These are phyloP conservation scores for Saccharomyces hybrid DNA, from an alignment of 1,139 yeast species.

Conservation along the genomic window DNA sequence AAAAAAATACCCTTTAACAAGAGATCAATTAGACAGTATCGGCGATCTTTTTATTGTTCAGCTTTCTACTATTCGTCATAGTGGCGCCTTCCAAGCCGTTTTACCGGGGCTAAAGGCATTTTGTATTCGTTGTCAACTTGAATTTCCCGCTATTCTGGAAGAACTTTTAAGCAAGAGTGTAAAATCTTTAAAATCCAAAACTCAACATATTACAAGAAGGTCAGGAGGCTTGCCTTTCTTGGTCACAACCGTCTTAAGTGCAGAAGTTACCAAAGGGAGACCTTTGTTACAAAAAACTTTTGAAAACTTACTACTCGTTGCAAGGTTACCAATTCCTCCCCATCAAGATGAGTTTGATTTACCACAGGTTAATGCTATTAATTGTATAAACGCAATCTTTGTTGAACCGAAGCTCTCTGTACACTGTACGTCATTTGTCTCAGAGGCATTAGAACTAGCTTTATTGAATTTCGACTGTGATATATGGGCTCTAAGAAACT, in stretches of 20 bases:
- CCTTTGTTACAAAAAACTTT: constrained; percentile 45
- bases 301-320: constrained; percentile 44
- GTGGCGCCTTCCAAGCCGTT: constrained; percentile 87
- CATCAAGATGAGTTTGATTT: constrained; percentile 55
- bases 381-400: constrained; percentile 69
- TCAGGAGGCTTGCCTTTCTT: constrained; percentile 88
- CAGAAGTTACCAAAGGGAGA: constrained; percentile 37
- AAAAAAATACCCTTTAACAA: constrained; percentile 21
- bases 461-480: constrained; percentile 55
- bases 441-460: constrained; percentile 52
- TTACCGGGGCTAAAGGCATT: constrained; percentile 68
- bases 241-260: constrained; percentile 62
- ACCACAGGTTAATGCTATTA: constrained; percentile 91
- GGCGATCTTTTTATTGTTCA: constrained; percentile 59
- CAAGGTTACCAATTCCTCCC: constrained; percentile 42
- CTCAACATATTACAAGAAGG: constrained; percentile 72
- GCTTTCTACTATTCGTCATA: constrained; percentile 66
- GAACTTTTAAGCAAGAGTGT: constrained; percentile 54
- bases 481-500: constrained; percentile 82
- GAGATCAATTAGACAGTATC: constrained; percentile 31
- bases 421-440: constrained; percentile 46
- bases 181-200: constrained; percentile 44
- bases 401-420: constrained; percentile 59
- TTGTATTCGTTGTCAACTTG: constrained; percentile 44
- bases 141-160: constrained; percentile 37